Conservation (phyloP, 2,329 filamentous ascomycete genomes). For the Colletotrichum viniferum region DNA sequence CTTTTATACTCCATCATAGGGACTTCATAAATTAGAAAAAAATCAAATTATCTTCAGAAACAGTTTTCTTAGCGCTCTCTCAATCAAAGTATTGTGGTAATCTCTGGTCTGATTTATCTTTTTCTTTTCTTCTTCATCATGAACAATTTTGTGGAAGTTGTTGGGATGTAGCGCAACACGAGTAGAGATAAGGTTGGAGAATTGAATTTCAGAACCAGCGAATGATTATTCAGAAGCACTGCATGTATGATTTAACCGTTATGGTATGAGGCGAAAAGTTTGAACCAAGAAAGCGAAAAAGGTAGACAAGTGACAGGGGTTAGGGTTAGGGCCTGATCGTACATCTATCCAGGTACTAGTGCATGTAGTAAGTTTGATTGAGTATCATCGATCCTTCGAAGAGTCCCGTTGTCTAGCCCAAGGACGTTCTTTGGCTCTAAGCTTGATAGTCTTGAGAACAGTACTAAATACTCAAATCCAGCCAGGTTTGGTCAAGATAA, state of each 20-base stretch:
- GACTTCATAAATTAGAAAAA: background rate
- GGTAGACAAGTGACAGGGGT: background rate
- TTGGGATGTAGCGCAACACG: background rate
- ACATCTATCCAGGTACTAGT: background rate
- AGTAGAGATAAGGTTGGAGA: background rate
- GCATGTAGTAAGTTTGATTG: background rate
- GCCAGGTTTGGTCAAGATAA: background rate
- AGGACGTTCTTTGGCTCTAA: background rate
- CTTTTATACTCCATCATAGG: background rate
- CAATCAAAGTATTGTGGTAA: background rate
- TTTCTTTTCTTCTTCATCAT: background rate
- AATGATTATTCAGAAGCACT: background rate
- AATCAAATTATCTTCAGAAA: background rate
- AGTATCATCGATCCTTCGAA: background rate
- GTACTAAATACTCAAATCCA: background rate
- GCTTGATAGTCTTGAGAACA: background rate
- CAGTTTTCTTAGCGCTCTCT: background rate
- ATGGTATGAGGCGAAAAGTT: background rate
- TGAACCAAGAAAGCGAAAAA: background rate
- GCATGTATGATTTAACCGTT: background rate
- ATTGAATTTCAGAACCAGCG: background rate
- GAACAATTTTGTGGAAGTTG: background rate
- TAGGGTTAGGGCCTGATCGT: background rate
- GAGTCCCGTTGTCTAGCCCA: background rate
- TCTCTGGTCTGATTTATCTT: too few relatives aligned